phyloP scores from a whole-genome alignment of 169 alveolate species.

The Plasmodium knowlesi region DNA sequence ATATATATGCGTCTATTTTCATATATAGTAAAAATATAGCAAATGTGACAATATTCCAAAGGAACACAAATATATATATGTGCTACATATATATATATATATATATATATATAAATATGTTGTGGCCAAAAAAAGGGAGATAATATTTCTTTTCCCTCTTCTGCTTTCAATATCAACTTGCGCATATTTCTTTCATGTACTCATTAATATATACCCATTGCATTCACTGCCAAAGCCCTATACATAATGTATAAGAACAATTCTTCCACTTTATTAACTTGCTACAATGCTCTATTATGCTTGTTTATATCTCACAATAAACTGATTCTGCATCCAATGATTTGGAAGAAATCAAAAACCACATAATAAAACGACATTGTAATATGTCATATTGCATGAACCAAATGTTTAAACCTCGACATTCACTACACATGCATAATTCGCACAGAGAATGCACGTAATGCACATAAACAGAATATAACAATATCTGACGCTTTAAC shows the following conservation, averaged over 20 bases:
- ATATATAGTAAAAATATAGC: background rate
- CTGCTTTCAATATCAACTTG: background rate
- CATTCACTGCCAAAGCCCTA: background rate
- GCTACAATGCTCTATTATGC: background rate
- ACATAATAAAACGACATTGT: background rate
- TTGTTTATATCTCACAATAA: background rate
- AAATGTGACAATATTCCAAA: background rate
- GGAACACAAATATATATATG: background rate
- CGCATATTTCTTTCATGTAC: background rate
- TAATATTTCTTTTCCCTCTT: background rate
- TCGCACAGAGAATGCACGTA: background rate
- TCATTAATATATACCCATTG: background rate
- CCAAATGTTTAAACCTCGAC: background rate
- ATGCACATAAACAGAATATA: background rate
- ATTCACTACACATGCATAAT: background rate
- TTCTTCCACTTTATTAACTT: background rate
- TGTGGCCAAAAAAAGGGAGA: background rate
- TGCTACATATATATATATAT: background rate
- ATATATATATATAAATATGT: background rate
- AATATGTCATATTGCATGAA: background rate
- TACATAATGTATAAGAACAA: background rate
- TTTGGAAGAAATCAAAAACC: background rate
- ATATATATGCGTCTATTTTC: background rate
- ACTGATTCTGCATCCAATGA: background rate
- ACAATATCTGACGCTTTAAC: background rate